Evolutionary conservation across 2,329 filamentous ascomycete species (phyloP).

Genomic region (Xylariomycetidae sp.): DNA sequence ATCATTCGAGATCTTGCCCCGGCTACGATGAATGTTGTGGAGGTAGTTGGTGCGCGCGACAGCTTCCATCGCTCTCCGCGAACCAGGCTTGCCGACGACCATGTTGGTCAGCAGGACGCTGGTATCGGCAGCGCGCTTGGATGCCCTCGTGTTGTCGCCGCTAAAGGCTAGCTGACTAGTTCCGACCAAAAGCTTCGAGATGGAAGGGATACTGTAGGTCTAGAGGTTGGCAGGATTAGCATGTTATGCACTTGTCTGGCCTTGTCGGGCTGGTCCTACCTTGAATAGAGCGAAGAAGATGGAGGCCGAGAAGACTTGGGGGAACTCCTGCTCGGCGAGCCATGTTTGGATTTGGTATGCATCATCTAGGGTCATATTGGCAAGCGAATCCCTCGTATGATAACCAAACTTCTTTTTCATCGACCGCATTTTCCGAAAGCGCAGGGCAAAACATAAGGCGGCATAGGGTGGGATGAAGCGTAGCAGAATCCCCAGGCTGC

Average conservation of each 20-base stretch:
- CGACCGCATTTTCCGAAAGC: too few species aligned
- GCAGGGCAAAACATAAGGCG: too few species aligned
- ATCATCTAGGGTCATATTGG: constrained; percentile 7
- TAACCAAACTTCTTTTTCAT: too few species aligned
- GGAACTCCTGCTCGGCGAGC: constrained; percentile 46
- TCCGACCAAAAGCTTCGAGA: constrained; percentile 42
- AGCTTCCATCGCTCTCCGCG: constrained; percentile 41
- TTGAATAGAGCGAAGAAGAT: constrained; percentile 57
- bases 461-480: too few species aligned
- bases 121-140: constrained; percentile 51
- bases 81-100: constrained; percentile 35
- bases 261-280: too few species aligned
- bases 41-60: constrained; percentile 62
- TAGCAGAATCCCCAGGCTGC: too few species aligned
- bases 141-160: constrained; percentile 33
- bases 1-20: constrained; percentile 54
- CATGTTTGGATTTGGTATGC: constrained; percentile 5
- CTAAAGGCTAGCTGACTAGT: constrained; percentile 42
- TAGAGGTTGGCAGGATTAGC: too few species aligned
- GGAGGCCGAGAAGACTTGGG: constrained; percentile 43
- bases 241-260: too few species aligned
- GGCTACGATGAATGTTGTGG: constrained; percentile 50
- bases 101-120: constrained; percentile 44
- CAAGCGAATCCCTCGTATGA: constrained; percentile 1
- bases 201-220: constrained; percentile 50